phyloP scores from a whole-genome alignment of 2,329 filamentous ascomycete genomes.

The Neurospora crassa region DNA sequence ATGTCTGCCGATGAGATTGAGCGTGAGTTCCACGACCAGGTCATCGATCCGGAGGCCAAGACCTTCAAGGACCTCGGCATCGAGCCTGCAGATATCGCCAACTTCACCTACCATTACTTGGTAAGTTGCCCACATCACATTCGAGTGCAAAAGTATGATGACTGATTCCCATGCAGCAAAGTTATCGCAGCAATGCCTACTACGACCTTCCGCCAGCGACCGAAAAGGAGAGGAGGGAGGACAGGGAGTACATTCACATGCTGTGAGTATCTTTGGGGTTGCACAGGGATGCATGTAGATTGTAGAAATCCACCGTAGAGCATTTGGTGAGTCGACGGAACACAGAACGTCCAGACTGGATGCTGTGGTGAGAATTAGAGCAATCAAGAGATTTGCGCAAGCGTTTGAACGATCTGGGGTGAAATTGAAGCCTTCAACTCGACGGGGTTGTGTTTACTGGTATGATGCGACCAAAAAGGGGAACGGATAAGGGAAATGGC shows the following conservation, averaged over 20 bases:
- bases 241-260: slow-evolving; percentile 95
- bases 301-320: neutral
- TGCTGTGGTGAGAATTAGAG: neutral
- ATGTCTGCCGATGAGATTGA: slow-evolving; percentile 79
- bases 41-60: slow-evolving; percentile 83
- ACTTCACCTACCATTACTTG: slow-evolving; percentile 88
- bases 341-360: neutral
- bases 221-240: slow-evolving; percentile 86
- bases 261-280: slow-evolving; percentile 1
- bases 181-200: slow-evolving; percentile 77
- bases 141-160: slow-evolving; percentile 18
- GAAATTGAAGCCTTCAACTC: neutral
- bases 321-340: neutral
- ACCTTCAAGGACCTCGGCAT: slow-evolving; percentile 92
- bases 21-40: slow-evolving; percentile 85
- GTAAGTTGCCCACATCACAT: slow-evolving; percentile 38
- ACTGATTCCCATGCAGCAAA: slow-evolving; percentile 51
- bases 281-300: neutral
- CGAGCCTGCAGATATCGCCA: slow-evolving; percentile 74
- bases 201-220: slow-evolving; percentile 93
- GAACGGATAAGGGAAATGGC: neutral
- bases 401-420: neutral
- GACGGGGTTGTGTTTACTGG: neutral
- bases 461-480: neutral
- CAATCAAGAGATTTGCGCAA: neutral